A percentile compares a stretch with the other conserved stretches of the same genome.
Conservation (phyloP, 495 filamentous ascomycete genomes). For the Thermothielavioides terrestris region DNA sequence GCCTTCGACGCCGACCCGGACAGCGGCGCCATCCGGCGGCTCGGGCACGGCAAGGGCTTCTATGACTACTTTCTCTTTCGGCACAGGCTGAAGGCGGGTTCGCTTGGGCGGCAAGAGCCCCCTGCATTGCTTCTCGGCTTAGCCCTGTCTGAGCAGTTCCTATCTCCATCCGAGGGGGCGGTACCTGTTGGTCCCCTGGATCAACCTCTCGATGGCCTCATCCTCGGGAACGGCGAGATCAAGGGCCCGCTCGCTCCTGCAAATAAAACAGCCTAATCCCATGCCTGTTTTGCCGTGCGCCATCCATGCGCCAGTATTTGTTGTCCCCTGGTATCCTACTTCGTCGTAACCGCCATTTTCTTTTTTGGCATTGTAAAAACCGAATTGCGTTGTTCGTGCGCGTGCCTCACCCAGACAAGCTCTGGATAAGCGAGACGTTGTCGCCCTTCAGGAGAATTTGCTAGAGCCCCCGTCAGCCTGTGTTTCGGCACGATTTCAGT, state of each 20-base stretch:
- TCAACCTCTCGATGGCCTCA: slow-evolving; percentile 38
- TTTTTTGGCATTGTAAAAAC: background rate
- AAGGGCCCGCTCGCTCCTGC: slow-evolving; percentile 18
- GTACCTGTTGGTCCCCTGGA: slow-evolving; percentile 37
- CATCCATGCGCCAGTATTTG: no score
- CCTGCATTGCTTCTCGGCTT: slow-evolving; percentile 65
- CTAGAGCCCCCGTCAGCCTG: slow-evolving; percentile 43
- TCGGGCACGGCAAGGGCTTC: slow-evolving; percentile 94
- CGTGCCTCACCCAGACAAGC: slow-evolving; percentile 43
- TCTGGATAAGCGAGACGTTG: slow-evolving; percentile 92
- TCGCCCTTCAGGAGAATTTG: slow-evolving; percentile 97
- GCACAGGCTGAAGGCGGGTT: slow-evolving; percentile 46
- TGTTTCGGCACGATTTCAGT: background rate
- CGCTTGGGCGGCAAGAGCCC: slow-evolving; percentile 33
- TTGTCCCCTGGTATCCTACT: slow-evolving; percentile 16
- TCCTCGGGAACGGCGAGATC: slow-evolving; percentile 40
- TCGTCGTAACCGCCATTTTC: slow-evolving; percentile 2
- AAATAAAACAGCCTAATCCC: slow-evolving; percentile 12
- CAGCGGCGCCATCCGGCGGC: slow-evolving; percentile 49
- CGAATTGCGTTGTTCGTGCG: background rate
- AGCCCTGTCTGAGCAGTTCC: slow-evolving; percentile 78
- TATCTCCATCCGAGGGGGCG: slow-evolving; percentile 39
- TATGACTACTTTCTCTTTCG: slow-evolving; percentile 86
- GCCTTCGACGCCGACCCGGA: slow-evolving; percentile 64
- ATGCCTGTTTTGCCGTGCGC: slow-evolving; percentile 8